phyloP scores from a whole-genome alignment of 108 stramenopile species.

The Nitzschia palea region DNA sequence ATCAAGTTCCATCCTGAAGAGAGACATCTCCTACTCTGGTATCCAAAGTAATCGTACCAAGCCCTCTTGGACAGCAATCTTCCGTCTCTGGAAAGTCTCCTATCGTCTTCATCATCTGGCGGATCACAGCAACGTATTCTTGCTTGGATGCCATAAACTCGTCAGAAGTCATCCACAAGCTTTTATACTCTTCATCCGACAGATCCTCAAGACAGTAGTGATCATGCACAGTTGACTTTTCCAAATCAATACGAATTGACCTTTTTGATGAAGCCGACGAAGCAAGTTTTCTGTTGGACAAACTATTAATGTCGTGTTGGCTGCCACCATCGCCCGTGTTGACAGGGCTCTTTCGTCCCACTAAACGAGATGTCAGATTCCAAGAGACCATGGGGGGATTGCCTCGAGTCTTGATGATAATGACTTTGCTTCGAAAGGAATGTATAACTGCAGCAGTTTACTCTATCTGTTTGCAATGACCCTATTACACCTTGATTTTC shows the following conservation, averaged over 20 bases:
- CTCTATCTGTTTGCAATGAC: too few relatives aligned
- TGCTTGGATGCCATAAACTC: constrained; percentile 14
- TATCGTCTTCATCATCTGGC: constrained; percentile 19
- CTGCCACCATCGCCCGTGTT: not conserved
- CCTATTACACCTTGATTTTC: too few relatives aligned
- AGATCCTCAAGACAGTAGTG: constrained; percentile 4
- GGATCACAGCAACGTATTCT: constrained; percentile 4
- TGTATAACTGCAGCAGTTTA: too few relatives aligned
- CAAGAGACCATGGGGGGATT: constrained; percentile 2
- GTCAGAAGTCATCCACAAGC: constrained; percentile 6
- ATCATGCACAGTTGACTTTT: not conserved
- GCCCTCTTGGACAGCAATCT: constrained; percentile 16
- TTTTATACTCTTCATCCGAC: constrained; percentile 1
- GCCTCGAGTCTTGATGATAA: too few relatives aligned
- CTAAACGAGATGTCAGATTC: not conserved
- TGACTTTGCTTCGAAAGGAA: too few relatives aligned
- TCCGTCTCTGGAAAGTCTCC: constrained; percentile 14
- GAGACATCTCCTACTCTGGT: too few relatives aligned
- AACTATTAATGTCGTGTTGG: not conserved
- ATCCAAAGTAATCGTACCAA: constrained; percentile 13
- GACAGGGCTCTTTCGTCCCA: not conserved
- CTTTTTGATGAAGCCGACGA: too few relatives aligned
- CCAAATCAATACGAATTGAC: not conserved
- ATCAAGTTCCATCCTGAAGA: too few relatives aligned
- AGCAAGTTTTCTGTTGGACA: too few relatives aligned